Percentiles rank a stretch among this genome's conserved stretches.
phyloP scores from a whole-genome alignment of 129 eudicot species.

The Calendula officinalis region DNA sequence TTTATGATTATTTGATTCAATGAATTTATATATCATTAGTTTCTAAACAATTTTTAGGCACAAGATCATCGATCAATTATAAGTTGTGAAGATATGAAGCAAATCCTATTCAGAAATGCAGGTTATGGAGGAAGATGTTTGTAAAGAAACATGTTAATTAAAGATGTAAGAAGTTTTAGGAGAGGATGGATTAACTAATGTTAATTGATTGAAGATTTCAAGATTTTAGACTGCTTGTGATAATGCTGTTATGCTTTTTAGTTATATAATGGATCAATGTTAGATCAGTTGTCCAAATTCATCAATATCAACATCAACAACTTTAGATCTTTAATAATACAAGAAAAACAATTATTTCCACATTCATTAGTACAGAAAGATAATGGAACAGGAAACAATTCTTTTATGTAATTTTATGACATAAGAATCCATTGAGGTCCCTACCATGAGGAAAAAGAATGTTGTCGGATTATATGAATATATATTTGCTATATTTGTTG shows the following conservation, averaged over 20 bases:
- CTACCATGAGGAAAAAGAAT: conserved; percentile 29
- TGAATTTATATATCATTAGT: too few relatives aligned
- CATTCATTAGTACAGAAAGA: conserved; percentile 28
- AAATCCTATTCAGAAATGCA: conserved; percentile 68
- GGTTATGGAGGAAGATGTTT: conserved; percentile 84
- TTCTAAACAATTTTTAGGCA: conserved; percentile 32
- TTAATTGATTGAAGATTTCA: too few relatives aligned
- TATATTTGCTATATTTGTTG: conserved; percentile 11
- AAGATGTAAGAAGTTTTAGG: conserved; percentile 8
- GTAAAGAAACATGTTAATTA: conserved; percentile 30
- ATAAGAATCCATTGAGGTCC: conserved; percentile 27
- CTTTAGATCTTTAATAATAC: conserved; percentile 4
- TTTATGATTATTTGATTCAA: too few relatives aligned
- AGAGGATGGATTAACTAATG: conserved; percentile 12
- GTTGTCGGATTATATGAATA: conserved; percentile 24
- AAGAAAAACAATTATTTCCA: conserved; percentile 35
- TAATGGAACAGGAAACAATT: conserved; percentile 21
- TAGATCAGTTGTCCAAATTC: conserved; percentile 16
- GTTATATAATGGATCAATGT: conserved; percentile 18
- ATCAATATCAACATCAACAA: conserved; percentile 8
- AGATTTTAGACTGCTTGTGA: conserved; percentile 22
- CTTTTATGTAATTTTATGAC: conserved; percentile 13
- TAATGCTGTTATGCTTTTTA: conserved; percentile 36
- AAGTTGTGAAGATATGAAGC: conserved; percentile 72
- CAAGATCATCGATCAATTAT: conserved; percentile 43